A percentile compares a stretch with the other conserved stretches of the same genome.
Evolutionary conservation across 1,284 basidiomycete genomes (phyloP).

Genomic region (Moniliophthora roreri): DNA sequence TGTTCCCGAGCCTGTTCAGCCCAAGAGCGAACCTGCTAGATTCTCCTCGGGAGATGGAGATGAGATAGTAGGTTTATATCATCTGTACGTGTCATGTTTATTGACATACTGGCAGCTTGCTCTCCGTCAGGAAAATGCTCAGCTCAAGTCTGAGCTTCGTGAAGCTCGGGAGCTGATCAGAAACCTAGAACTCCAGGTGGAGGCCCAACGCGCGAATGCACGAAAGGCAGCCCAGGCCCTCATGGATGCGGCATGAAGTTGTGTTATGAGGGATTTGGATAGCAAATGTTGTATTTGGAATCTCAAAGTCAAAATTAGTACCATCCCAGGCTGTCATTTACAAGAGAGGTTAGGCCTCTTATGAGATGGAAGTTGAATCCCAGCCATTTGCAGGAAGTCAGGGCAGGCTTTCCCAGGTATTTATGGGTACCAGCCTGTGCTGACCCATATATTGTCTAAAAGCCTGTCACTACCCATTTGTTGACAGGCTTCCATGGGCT

Average conservation of each 20-base stretch:
- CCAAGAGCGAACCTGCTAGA: conserved; percentile 1
- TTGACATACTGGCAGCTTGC: conserved; percentile 28
- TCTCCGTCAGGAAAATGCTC: conserved; percentile 52
- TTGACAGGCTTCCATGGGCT: too few species aligned
- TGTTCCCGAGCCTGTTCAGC: neutral
- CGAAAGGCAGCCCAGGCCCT: conserved; percentile 61
- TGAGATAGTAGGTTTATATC: neutral
- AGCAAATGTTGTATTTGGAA: too few species aligned
- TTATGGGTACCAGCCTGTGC: too few species aligned
- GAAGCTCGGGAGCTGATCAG: conserved; percentile 79
- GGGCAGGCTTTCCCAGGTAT: too few species aligned
- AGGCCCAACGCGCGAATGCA: conserved; percentile 71
- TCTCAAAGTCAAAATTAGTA: too few species aligned
- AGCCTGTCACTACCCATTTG: too few species aligned
- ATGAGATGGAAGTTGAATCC: too few species aligned
- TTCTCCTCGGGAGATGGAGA: conserved; percentile 5
- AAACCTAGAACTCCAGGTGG: conserved; percentile 81
- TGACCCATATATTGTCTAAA: too few species aligned
- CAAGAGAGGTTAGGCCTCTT: too few species aligned
- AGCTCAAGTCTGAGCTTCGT: conserved; percentile 63
- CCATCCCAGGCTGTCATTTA: too few species aligned
- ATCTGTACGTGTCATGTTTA: neutral
- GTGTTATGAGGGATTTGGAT: neutral
- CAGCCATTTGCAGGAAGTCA: too few species aligned
- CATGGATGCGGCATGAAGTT: conserved; percentile 30